Percentiles rank a stretch among this genome's conserved stretches.
Conservation (phyloP, 495 filamentous ascomycete species). For the Sporormia fimetaria region DNA sequence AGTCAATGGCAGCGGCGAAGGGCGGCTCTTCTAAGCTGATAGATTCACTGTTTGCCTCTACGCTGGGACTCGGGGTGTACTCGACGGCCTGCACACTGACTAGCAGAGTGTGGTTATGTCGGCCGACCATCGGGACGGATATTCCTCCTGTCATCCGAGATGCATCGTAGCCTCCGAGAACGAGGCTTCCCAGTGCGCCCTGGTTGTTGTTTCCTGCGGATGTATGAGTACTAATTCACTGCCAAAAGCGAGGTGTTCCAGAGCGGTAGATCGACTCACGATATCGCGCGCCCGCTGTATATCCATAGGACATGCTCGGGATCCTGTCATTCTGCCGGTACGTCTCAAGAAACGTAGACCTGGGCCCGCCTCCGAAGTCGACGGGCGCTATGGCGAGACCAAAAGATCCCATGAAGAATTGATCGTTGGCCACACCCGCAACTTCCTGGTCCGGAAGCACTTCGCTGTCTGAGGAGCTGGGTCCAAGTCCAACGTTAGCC, state of each 20-base stretch:
- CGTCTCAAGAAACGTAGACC: conserved; percentile 7
- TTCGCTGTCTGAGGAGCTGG: not conserved
- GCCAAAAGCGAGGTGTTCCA: not conserved
- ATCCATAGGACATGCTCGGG: conserved; percentile 20
- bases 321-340: not conserved
- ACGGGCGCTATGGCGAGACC: conserved; percentile 8
- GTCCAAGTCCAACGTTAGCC: conserved; percentile 13
- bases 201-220: conserved; percentile 12
- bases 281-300: conserved; percentile 21
- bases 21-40: conserved; percentile 1
- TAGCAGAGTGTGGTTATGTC: conserved; percentile 12
- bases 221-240: not conserved
- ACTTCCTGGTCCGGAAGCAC: conserved; percentile 5
- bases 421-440: not conserved
- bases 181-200: conserved; percentile 11
- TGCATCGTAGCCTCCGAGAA: conserved; percentile 20
- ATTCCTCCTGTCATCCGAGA: too few species aligned
- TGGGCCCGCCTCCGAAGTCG: not conserved
- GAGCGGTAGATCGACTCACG: conserved; percentile 11
- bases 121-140: conserved; percentile 12
- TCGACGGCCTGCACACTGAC: conserved; percentile 19
- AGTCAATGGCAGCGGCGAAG: conserved; percentile 20
- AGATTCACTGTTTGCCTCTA: conserved; percentile 9
- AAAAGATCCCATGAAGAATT: conserved; percentile 22
- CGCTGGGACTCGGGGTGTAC: conserved; percentile 3